Evolutionary conservation across 1,284 basidiomycete genomes (phyloP).

Genomic region (Athelia psychrophila): DNA sequence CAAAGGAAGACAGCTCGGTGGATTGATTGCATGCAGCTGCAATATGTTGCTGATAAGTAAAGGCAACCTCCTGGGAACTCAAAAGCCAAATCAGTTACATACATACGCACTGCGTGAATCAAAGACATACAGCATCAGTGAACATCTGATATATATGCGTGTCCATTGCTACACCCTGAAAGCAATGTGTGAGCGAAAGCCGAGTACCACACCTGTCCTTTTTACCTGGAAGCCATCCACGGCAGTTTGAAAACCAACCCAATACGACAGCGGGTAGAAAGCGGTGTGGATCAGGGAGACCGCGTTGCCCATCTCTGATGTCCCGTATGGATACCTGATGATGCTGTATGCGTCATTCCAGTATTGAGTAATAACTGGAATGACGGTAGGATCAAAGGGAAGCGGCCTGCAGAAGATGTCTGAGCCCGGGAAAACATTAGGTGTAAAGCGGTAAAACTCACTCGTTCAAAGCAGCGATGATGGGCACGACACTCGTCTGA

Average conservation of each 20-base stretch:
- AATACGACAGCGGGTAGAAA: conserved; percentile 77
- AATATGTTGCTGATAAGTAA: conserved; percentile 62
- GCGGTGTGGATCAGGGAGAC: conserved; percentile 84
- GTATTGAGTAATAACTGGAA: conserved; percentile 63
- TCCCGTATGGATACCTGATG: conserved; percentile 75
- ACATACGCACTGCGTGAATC: conserved; percentile 47
- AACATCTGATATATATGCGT: conserved; percentile 86
- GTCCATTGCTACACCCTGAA: conserved; percentile 77
- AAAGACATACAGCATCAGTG: conserved; percentile 46
- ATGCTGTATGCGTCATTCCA: conserved; percentile 75
- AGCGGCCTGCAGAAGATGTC: conserved; percentile 60
- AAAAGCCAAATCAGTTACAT: conserved; percentile 39
- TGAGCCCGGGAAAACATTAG: conserved; percentile 1
- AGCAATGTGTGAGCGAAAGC: conserved; percentile 22
- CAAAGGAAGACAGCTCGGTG: conserved; percentile 46
- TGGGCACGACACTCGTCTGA: conserved; percentile 56
- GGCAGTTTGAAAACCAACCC: conserved; percentile 65
- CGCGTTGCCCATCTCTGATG: conserved; percentile 55
- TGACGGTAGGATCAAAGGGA: conserved; percentile 55
- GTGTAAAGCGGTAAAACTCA: conserved; percentile 29
- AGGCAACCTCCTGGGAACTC: conserved; percentile 44
- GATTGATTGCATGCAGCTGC: conserved; percentile 54
- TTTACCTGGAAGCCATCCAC: no score
- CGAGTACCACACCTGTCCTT: no score
- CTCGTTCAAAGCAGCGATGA: conserved; percentile 80